Base-by-base conservation (phyloP, 2,329 filamentous ascomycete species). In the Trichoderma harzianum region DNA sequence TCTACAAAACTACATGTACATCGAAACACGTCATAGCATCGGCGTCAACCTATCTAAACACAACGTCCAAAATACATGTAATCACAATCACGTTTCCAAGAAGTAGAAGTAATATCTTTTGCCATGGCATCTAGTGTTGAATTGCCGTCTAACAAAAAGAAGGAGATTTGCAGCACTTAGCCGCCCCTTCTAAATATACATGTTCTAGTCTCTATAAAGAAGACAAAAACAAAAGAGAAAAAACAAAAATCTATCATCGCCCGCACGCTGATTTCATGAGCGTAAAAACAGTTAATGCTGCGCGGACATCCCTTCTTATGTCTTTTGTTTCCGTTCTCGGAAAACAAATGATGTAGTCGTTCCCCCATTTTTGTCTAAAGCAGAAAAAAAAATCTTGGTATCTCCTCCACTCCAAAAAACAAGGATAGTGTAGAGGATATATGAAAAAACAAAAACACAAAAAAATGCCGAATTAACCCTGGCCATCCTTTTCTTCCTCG, bases 101-200 rank as follows among this genome's bases (percentile, higher is more conserved):
- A 26, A 53, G 1, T 10, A 5, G 2, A 6, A 21, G 43, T 21
- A 7, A 1, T 3, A 12, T 28, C 16, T n/a, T 47, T 36, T 67
- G 51, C 51, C 51, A 55, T 67, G 64, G 64, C 47, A 67, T 39
- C 64, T 28, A 51, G n/a, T 51, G 21, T 57, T 57, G 30, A 39
- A 39, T 53, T 57, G 64, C 64, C 51, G 18, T 67, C 64, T 57
- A 67, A 67, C 43, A 64, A 30, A 43, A 26, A 16, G n/a, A 64
- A 66, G 32, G 47, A 51, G 32, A 55, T 55, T 11, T 39, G 24
- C 65, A 68, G 65, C 55, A 14, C 10, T 3, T 4, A 53, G 28
- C 66, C 60, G 57, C 39, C 24, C n/a, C 18, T 43, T 61, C 57
- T 69, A 69, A 53, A 62, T 62, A 53, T 69, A 69, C 66, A 53